A percentile compares a stretch with the other conserved stretches of the same genome.
phyloP scores from a whole-genome alignment of 2,329 filamentous ascomycete species.

The Penicillium hesseltinei region DNA sequence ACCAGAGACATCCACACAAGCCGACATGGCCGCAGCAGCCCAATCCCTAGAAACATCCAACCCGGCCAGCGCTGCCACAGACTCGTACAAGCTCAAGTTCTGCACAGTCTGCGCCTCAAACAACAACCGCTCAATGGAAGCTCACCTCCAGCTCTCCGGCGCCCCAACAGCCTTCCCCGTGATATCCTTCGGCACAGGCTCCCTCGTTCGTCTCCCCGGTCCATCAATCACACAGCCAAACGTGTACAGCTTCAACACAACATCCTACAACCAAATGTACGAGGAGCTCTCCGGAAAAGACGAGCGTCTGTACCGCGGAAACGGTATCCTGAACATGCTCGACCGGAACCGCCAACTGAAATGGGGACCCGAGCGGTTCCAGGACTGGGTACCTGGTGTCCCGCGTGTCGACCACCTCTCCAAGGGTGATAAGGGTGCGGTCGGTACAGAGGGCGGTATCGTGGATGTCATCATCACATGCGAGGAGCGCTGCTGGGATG shows the following conservation, averaged over 20 bases:
- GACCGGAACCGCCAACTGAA: conserved; percentile 89
- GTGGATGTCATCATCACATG: conserved; percentile 96
- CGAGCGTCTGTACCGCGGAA: conserved; percentile 79
- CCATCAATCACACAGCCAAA: conserved; percentile 91
- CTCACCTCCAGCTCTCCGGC: conserved; percentile 86
- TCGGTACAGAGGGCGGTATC: conserved; percentile 81
- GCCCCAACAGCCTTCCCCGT: conserved; percentile 86
- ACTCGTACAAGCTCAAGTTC: conserved; percentile 86
- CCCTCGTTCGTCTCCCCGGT: conserved; percentile 86
- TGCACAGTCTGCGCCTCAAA: conserved; percentile 99
- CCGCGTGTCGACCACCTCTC: conserved; percentile 72
- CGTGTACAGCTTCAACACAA: conserved; percentile 97
- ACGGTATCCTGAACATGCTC: conserved; percentile 94
- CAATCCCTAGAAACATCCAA: conserved; percentile 10
- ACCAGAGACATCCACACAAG: conserved; percentile 25
- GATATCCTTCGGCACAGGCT: conserved; percentile 95
- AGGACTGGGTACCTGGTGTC: conserved; percentile 90
- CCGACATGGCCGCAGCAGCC: conserved; percentile 20
- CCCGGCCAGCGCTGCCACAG: conserved; percentile 33
- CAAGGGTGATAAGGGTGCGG: conserved; percentile 69
- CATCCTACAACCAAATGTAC: conserved; percentile 92
- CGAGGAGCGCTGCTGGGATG: conserved; percentile 97
- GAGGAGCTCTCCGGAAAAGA: conserved; percentile 86
- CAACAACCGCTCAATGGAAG: conserved; percentile 99
- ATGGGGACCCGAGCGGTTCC: conserved; percentile 94